Percentiles rank a stretch among this genome's conserved stretches.
Conservation (phyloP, 2,329 filamentous ascomycete genomes). For the Exophiala dermatitidis region DNA sequence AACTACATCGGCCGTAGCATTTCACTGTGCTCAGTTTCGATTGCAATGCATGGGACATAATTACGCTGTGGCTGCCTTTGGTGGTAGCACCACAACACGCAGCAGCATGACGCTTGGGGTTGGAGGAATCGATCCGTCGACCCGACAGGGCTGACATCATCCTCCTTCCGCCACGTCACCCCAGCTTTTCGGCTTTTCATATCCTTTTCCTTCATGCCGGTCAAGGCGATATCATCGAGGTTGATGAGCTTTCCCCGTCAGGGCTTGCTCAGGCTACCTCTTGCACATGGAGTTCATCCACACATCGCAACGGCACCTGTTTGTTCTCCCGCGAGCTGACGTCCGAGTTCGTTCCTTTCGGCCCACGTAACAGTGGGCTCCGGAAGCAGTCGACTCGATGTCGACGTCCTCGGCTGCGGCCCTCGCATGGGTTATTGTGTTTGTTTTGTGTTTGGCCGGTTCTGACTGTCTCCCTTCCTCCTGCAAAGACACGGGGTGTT, state of each 20-base stretch:
- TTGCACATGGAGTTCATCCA: neutral
- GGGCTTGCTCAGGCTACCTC: conserved; percentile 12
- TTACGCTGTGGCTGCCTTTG: conserved; percentile 16
- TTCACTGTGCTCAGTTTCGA: neutral
- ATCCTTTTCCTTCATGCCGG: conserved; percentile 6
- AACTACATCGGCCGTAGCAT: too few relatives aligned
- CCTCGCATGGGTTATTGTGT: neutral
- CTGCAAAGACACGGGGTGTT: neutral
- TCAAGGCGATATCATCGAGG: conserved; percentile 15
- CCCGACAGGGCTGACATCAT: conserved; percentile 19
- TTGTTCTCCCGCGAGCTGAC: too few relatives aligned
- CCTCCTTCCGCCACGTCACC: conserved; percentile 17
- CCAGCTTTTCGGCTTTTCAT: conserved; percentile 1
- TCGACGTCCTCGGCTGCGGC: too few relatives aligned
- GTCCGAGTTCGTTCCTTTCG: neutral
- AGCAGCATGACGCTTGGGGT: conserved; percentile 24
- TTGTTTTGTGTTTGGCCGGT: conserved; percentile 13
- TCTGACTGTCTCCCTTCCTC: conserved; percentile 22
- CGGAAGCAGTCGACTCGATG: neutral
- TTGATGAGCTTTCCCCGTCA: conserved; percentile 10
- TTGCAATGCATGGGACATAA: conserved; percentile 18
- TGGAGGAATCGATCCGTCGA: conserved; percentile 18
- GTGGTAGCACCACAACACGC: conserved; percentile 7
- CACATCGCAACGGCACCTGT: too few relatives aligned
- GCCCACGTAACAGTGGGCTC: neutral